Conservation (phyloP, 768 basidiomycete species). For the Tulasnella sp. region DNA sequence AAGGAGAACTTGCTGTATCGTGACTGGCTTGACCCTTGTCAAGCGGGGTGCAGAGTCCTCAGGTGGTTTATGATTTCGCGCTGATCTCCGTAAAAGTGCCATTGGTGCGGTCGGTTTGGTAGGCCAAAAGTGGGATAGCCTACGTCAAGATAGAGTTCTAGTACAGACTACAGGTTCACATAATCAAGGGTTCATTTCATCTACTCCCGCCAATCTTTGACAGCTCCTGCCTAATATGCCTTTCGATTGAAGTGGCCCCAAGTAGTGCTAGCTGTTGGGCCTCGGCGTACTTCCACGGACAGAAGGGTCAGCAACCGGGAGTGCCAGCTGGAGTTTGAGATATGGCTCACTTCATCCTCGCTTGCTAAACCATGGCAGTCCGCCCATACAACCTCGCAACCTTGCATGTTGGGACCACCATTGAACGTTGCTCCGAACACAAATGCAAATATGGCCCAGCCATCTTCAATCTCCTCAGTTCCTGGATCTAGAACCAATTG, state of each 20-base stretch:
- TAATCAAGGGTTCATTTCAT: neutral
- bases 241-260: neutral
- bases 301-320: neutral
- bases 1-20: neutral
- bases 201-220: neutral
- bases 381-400: slow-evolving; percentile 12
- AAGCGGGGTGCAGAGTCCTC: neutral
- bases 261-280: neutral
- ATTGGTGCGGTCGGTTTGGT: too few relatives aligned
- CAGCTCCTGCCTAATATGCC: slow-evolving; percentile 6
- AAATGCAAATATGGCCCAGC: slow-evolving; percentile 62
- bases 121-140: too few relatives aligned
- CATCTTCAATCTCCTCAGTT: slow-evolving; percentile 34
- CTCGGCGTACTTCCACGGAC: neutral
- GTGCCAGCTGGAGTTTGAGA: neutral
- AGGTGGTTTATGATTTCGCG: slow-evolving; percentile 1
- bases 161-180: too few relatives aligned
- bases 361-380: slow-evolving; percentile 8
- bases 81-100: neutral
- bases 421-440: slow-evolving; percentile 27
- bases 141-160: too few relatives aligned
- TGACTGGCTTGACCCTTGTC: neutral
- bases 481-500: slow-evolving; percentile 44
- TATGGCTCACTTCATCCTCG: slow-evolving; percentile 5
- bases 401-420: neutral